phyloP scores from a whole-genome alignment of 176 grass and related monocot genomes.

The Thalia dealbata region DNA sequence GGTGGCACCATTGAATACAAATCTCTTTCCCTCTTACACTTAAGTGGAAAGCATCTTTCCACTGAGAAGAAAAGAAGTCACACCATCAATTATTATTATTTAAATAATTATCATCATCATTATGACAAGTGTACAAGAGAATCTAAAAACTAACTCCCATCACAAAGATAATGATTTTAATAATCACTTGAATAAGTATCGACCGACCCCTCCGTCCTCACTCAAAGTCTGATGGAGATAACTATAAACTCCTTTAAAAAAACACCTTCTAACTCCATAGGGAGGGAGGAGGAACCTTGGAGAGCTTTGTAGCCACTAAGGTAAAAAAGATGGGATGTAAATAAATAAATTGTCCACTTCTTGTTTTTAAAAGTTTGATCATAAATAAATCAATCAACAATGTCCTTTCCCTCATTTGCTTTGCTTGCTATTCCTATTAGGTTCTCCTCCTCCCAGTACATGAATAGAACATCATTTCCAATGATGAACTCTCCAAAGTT shows the following conservation, averaged over 20 bases:
- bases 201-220: not conserved
- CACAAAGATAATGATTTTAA: not conserved
- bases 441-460: no score
- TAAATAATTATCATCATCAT: not conserved
- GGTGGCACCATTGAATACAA: no score
- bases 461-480: no score
- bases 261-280: not conserved
- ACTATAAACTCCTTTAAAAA: not conserved
- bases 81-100: no score
- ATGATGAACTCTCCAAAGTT: not conserved
- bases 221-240: not conserved
- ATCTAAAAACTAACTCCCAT: not conserved
- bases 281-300: no score
- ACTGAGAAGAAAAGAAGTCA: no score
- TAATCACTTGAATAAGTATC: not conserved
- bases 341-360: not conserved
- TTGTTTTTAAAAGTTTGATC: not conserved
- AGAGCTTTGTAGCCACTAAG: constrained; percentile 2
- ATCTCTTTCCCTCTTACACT: no score
- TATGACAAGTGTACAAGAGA: not conserved
- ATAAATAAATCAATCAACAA: no score
- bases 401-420: not conserved
- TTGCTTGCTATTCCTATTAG: not conserved
- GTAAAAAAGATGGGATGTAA: not conserved
- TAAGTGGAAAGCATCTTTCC: no score